These are phyloP conservation scores for Sarocladium kiliense DNA, from an alignment of 2,329 filamentous ascomycete species.

Conservation along the genomic window DNA sequence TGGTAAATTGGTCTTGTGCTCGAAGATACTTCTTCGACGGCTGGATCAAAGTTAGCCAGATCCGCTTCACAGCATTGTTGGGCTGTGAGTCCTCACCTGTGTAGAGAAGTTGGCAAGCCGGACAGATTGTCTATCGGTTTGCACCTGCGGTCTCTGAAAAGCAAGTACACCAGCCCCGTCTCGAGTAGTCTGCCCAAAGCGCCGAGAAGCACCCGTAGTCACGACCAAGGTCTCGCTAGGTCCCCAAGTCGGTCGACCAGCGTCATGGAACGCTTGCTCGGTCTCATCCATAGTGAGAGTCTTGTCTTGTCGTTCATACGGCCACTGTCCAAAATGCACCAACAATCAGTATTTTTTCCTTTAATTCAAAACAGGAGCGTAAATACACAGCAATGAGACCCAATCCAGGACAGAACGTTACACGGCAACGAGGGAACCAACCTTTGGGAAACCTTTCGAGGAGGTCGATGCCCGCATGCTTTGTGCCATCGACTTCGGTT, in stretches of 20 bases:
- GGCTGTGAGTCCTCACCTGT: conserved; percentile 27
- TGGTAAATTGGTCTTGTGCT: conserved; percentile 50
- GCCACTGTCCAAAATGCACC: conserved; percentile 60
- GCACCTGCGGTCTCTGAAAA: conserved; percentile 41
- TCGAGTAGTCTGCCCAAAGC: neutral
- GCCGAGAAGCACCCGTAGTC: conserved; percentile 14
- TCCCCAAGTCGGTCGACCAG: conserved; percentile 75
- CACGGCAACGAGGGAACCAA: conserved; percentile 57
- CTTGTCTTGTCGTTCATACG: conserved; percentile 75
- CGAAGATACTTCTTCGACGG: conserved; percentile 49
- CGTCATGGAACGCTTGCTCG: conserved; percentile 66
- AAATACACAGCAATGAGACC: conserved; percentile 23
- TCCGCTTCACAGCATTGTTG: too few species aligned
- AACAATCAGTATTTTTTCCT: conserved; percentile 37
- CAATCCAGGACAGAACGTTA: conserved; percentile 18
- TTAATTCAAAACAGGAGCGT: conserved; percentile 25
- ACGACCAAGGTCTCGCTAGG: conserved; percentile 69
- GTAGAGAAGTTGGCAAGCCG: conserved; percentile 59
- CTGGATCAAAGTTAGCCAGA: conserved; percentile 26
- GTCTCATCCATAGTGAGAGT: conserved; percentile 57
- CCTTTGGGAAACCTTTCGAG: conserved; percentile 71
- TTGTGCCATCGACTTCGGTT: conserved; percentile 54
- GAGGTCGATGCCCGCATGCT: conserved; percentile 46
- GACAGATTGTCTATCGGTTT: conserved; percentile 60
- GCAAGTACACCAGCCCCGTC: conserved; percentile 18